Base-by-base conservation (phyloP, 495 filamentous ascomycete species). In the Cudoniella acicularis region DNA sequence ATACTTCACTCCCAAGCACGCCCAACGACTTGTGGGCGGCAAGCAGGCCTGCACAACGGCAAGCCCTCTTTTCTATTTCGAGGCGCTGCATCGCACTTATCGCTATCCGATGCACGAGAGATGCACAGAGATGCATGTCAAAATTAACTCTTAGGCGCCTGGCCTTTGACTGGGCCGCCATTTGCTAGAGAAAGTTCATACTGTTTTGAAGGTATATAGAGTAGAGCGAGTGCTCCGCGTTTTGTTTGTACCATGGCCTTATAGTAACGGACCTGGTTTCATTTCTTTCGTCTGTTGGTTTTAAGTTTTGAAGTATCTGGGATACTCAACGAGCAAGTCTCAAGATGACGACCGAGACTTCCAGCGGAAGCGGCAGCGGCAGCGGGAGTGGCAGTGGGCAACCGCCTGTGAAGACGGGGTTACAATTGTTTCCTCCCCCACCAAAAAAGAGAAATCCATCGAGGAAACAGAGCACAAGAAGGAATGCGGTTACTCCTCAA, bases 371-470 rank as follows among this genome's bases (percentile, higher is more conserved):
- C 48, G 22, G 48, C 8, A n/a, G n/a, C n/a, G n/a, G n/a, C 3
- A 25, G 48, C 25, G 10, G 10, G 25, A 26, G 48, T 21, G 22
- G 48, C 8, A 20, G 48, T 36, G 30, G 30, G 30, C 30, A 52
- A 17, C 45, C 61, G 69, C 61, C 64, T 41, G 57, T 67, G 27
- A 73, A 63, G 54, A 64, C 65, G 61, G 74, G 76, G 56, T 79
- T 85, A 54, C 77, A 82, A 62, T 68, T 85, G 48, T 84, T 85
- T 51, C 82, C 82, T 40, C 70, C 82, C 18, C 74, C 76, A 24
- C 73, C 77, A 10, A 70, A 70, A 53, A 59, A 54, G 45, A 62
- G 48, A 40, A 61, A 52, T 40, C 45, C 60, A n/a, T 47, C 55
- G 27, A 57, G 61, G 49, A 62, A 54, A 25, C 57, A 60, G 30